Conservation (phyloP, 345 rosid species). For the Camelina hispida region DNA sequence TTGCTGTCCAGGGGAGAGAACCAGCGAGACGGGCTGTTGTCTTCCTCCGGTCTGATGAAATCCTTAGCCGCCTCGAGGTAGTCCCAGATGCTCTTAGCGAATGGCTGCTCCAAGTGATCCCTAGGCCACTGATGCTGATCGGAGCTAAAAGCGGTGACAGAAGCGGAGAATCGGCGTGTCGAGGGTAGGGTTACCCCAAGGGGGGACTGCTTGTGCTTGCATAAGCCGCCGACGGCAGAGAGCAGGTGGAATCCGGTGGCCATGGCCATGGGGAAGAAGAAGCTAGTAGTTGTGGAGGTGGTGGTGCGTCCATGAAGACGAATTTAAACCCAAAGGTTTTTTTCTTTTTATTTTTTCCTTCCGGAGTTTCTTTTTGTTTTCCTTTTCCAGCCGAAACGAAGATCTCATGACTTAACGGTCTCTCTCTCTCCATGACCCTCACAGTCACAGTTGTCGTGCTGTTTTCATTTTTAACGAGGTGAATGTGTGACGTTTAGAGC, state of each 20-base stretch:
- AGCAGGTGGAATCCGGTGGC: conserved; percentile 31
- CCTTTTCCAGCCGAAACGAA: conserved; percentile 37
- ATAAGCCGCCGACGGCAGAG: conserved; percentile 26
- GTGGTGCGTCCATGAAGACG: conserved; percentile 4
- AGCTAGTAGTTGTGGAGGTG: background rate
- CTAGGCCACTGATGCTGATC: conserved; percentile 20
- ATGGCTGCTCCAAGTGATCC: conserved; percentile 28
- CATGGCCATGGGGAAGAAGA: conserved; percentile 30
- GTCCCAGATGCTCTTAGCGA: conserved; percentile 46
- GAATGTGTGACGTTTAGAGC: background rate
- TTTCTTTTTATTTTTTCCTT: background rate
- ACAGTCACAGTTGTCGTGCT: background rate
- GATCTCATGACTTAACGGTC: conserved; percentile 28
- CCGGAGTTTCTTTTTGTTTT: conserved; percentile 5
- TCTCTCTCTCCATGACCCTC: background rate
- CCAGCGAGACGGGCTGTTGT: conserved; percentile 75
- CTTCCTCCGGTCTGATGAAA: conserved; percentile 47
- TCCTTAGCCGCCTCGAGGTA: conserved; percentile 57
- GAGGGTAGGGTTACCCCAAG: conserved; percentile 1
- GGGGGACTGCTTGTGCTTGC: conserved; percentile 14
- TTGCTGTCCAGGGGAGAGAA: conserved; percentile 68
- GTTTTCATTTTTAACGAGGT: background rate
- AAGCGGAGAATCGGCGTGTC: conserved; percentile 26
- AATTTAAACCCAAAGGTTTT: background rate
- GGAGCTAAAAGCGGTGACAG: conserved; percentile 24